Evolutionary conservation across 805 yeast species (phyloP).

Genomic region (Wickerhamiella occidentalis): DNA sequence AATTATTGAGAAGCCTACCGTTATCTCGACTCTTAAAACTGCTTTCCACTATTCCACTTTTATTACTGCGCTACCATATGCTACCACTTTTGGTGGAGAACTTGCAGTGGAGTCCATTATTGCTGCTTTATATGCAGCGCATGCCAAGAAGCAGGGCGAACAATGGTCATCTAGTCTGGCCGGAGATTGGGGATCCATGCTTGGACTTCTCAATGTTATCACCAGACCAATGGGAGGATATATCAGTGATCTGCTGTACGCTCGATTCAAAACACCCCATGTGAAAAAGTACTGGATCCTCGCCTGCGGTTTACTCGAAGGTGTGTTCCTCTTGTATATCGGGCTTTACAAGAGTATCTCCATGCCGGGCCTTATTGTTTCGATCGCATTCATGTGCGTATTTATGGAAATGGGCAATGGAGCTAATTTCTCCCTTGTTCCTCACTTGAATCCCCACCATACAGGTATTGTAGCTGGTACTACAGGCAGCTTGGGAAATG

Average conservation of each 20-base stretch:
- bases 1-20: conserved; percentile 14
- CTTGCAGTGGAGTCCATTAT: conserved; percentile 17
- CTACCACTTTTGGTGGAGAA: conserved; percentile 17
- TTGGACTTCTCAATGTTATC: conserved; percentile 17
- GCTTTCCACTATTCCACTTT: conserved; percentile 14
- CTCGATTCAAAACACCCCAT: conserved; percentile 24
- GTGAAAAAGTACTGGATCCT: conserved; percentile 29
- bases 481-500: conserved; percentile 30
- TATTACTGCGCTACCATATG: conserved; percentile 15
- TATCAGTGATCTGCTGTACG: conserved; percentile 25
- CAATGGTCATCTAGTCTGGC: conserved; percentile 12
- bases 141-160: conserved; percentile 12
- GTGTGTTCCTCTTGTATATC: conserved; percentile 30
- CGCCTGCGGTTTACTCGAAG: conserved; percentile 26
- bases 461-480: conserved; percentile 31
- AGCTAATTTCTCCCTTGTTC: conserved; percentile 30
- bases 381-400: conserved; percentile 26
- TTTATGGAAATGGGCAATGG: conserved; percentile 34
- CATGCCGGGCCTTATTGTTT: conserved; percentile 26
- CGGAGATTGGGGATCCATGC: conserved; percentile 19
- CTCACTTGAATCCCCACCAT: conserved; percentile 28
- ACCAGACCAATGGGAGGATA: conserved; percentile 16
- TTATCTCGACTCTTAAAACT: neutral
- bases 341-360: conserved; percentile 26
- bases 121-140: conserved; percentile 13